phyloP scores from a whole-genome alignment of 768 basidiomycete genomes.

The Mycena amicta region DNA sequence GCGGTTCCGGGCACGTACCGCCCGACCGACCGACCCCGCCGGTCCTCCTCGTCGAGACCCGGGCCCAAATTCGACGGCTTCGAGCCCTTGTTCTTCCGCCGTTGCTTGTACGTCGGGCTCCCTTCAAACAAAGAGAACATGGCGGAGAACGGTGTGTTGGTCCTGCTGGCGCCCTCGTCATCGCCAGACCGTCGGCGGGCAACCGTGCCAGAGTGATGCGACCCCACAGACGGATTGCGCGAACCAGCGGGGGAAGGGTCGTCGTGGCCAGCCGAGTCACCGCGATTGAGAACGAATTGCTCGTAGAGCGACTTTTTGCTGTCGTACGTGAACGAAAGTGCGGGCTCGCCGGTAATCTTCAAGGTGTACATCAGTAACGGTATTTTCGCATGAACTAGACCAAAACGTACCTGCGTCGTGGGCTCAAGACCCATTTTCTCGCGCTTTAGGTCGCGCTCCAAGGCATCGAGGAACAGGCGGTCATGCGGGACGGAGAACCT shows the following conservation, averaged over 20 bases:
- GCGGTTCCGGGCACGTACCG: constrained; percentile 12
- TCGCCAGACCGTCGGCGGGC: constrained; percentile 28
- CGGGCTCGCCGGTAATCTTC: constrained; percentile 71
- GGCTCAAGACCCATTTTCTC: constrained; percentile 90
- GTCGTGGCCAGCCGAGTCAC: constrained; percentile 2
- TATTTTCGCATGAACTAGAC: neutral
- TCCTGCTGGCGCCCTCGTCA: constrained; percentile 45
- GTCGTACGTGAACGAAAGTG: constrained; percentile 85
- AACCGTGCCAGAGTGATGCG: constrained; percentile 12
- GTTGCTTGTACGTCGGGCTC: constrained; percentile 85
- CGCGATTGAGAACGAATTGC: constrained; percentile 59
- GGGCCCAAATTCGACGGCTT: constrained; percentile 34
- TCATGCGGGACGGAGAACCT: constrained; percentile 99
- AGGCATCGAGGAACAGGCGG: constrained; percentile 93
- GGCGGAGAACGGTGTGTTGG: constrained; percentile 51
- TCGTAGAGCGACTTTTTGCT: constrained; percentile 82
- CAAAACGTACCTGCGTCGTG: constrained; percentile 58
- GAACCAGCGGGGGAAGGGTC: constrained; percentile 18
- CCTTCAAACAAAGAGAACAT: constrained; percentile 82
- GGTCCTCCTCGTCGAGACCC: constrained; percentile 35
- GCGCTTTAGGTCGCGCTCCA: constrained; percentile 94
- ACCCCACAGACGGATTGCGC: constrained; percentile 19
- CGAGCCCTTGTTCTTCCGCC: constrained; percentile 74
- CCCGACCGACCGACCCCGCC: constrained; percentile 21
- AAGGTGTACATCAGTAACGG: too few relatives aligned